Conservation (phyloP, 2,329 filamentous ascomycete genomes). For the Phoma sp. region DNA sequence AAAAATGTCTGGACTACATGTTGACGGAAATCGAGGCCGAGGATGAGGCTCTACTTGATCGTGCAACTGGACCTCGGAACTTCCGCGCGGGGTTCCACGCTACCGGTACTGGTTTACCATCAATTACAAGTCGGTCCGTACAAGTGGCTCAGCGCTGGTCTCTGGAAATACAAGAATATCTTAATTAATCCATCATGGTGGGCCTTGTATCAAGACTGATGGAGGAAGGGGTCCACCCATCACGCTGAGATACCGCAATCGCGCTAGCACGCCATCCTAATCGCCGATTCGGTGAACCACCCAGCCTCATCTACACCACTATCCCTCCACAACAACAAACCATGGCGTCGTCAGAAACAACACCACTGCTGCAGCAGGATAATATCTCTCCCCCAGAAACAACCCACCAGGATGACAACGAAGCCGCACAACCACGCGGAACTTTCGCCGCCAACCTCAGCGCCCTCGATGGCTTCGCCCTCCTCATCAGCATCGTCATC, state of each 20-base stretch:
- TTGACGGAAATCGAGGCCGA: neutral
- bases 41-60: slow-evolving; percentile 14
- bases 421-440: slow-evolving; percentile 22
- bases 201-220: neutral
- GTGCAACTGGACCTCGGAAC: slow-evolving; percentile 13
- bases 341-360: slow-evolving; percentile 35
- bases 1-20: neutral
- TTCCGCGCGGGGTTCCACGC: slow-evolving; percentile 11
- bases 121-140: no score
- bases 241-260: neutral
- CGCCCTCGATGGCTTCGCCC: slow-evolving; percentile 58
- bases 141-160: no score
- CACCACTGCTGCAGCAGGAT: slow-evolving; percentile 30
- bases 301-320: slow-evolving; percentile 2
- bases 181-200: no score
- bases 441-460: slow-evolving; percentile 45
- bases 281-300: slow-evolving; percentile 12
- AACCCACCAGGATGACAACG: slow-evolving; percentile 22
- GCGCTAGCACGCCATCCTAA: slow-evolving; percentile 18
- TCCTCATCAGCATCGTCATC: slow-evolving; percentile 70
- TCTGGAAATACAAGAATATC: no score
- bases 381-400: slow-evolving; percentile 10
- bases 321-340: slow-evolving; percentile 2
- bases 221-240: neutral
- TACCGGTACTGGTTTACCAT: neutral